phyloP scores from a whole-genome alignment of 306 rosid species.

The Vigna radiata region DNA sequence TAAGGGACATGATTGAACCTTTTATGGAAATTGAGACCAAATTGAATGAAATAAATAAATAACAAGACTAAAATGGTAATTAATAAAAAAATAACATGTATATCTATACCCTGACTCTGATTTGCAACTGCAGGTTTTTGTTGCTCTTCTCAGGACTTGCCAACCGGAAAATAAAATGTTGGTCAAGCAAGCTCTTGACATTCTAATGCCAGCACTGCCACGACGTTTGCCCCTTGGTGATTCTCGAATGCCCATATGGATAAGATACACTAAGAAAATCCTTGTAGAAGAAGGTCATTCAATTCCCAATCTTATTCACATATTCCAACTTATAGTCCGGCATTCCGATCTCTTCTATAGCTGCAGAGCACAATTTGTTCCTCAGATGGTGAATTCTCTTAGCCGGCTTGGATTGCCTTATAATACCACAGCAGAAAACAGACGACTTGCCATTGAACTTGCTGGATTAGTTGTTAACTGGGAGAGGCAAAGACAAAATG shows the following conservation, averaged over 20 bases:
- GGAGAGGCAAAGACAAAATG: constrained; percentile 97
- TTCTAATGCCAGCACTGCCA: constrained; percentile 99
- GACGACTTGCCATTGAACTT: constrained; percentile 99
- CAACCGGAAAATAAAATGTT: constrained; percentile 99
- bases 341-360: constrained; percentile 99
- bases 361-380: constrained; percentile 99
- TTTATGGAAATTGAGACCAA: too few species aligned
- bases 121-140: constrained; percentile 86
- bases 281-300: constrained; percentile 99
- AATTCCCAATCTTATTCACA: constrained; percentile 96
- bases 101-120: constrained; percentile 25
- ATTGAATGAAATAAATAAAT: too few species aligned
- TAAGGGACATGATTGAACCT: too few species aligned
- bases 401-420: constrained; percentile 98
- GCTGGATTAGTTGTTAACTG: constrained; percentile 99
- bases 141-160: constrained; percentile 98
- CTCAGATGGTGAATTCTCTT: constrained; percentile 99
- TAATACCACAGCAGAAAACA: constrained; percentile 91
- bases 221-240: constrained; percentile 94
- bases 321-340: constrained; percentile 97
- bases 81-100: background rate
- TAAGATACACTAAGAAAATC: constrained; percentile 91
- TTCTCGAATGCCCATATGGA: constrained; percentile 99
- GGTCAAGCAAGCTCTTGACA: constrained; percentile 99
- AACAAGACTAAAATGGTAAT: too few species aligned